phyloP scores from a whole-genome alignment of 2,329 filamentous ascomycete species.

The Claviceps cyperi region DNA sequence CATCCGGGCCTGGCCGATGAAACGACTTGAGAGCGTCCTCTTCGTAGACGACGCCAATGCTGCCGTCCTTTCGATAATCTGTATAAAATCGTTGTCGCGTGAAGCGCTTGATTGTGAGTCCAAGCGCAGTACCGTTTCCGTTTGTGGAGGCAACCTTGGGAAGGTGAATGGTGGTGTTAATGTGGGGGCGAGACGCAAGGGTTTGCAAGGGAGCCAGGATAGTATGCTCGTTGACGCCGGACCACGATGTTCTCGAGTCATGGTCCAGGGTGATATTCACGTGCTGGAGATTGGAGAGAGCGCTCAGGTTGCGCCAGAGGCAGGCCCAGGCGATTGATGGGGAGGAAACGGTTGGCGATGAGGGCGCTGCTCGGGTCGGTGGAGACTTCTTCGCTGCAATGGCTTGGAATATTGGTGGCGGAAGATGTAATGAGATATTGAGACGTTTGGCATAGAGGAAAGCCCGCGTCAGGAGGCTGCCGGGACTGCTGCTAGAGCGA shows the following conservation, averaged over 20 bases:
- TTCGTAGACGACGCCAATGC: conserved; percentile 5
- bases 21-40: conserved; percentile 5
- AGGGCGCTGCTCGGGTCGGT: not conserved
- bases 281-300: not conserved
- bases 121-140: not conserved
- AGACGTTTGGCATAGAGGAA: conserved; percentile 1
- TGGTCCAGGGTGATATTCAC: conserved; percentile 4
- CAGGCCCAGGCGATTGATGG: not conserved
- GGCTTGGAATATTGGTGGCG: not conserved
- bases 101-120: not conserved
- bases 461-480: not conserved
- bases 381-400: not conserved
- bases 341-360: not conserved
- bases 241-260: conserved; percentile 6
- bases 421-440: conserved; percentile 1
- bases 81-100: conserved; percentile 4
- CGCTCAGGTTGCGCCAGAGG: conserved; percentile 1
- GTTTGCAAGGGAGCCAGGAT: conserved; percentile 1
- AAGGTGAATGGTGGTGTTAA: not conserved
- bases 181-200: not conserved
- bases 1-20: not conserved
- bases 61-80: conserved; percentile 4
- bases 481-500: not conserved
- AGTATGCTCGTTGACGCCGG: conserved; percentile 3
- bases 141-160: not conserved